These are phyloP conservation scores for Aegilops bicornis DNA, from an alignment of 176 grass and related monocot genomes.

Conservation along the genomic window DNA sequence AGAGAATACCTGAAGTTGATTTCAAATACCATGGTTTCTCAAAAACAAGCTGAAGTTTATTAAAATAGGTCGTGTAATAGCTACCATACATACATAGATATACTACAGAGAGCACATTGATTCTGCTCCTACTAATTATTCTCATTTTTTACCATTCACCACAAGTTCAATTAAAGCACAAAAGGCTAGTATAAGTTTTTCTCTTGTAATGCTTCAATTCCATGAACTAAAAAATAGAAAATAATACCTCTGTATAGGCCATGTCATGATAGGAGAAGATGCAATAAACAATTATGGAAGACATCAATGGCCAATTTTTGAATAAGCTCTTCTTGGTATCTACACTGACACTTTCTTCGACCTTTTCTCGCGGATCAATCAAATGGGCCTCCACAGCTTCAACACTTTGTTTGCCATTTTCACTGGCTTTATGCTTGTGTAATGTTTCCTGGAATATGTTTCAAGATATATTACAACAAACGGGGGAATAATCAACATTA, in stretches of 20 bases:
- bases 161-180: neutral
- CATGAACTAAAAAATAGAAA: neutral
- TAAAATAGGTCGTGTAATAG: neutral
- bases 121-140: too few relatives aligned
- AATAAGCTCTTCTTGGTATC: slow-evolving; percentile 62
- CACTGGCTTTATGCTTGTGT: slow-evolving; percentile 57
- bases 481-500: too few relatives aligned
- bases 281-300: slow-evolving; percentile 84
- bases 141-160: too few relatives aligned
- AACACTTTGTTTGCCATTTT: slow-evolving; percentile 15
- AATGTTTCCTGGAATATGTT: too few relatives aligned
- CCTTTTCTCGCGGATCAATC: slow-evolving; percentile 33
- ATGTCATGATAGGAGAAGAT: slow-evolving; percentile 87
- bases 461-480: too few relatives aligned
- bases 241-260: slow-evolving; percentile 73
- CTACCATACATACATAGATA: too few relatives aligned
- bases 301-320: slow-evolving; percentile 92
- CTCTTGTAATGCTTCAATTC: neutral
- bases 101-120: too few relatives aligned
- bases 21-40: too few relatives aligned
- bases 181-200: neutral
- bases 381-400: slow-evolving; percentile 60
- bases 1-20: too few relatives aligned
- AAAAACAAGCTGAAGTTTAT: neutral
- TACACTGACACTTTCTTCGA: slow-evolving; percentile 32